A percentile compares a stretch with the other conserved stretches of the same genome.
phyloP scores from a whole-genome alignment of 1,284 basidiomycete genomes.

The Heterobasidion annosum region DNA sequence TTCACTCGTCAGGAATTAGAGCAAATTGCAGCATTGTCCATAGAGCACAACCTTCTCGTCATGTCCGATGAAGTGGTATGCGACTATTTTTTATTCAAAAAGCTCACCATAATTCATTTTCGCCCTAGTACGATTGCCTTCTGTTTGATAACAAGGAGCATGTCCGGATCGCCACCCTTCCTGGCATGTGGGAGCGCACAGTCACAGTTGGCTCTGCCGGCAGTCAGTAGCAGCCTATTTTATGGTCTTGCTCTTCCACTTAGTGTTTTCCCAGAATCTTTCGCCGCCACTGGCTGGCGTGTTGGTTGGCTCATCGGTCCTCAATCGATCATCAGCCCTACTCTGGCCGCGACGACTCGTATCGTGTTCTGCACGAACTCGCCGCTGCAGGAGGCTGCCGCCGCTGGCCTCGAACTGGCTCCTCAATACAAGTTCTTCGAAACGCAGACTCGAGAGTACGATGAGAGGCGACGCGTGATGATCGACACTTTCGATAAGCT shows the following conservation, averaged over 20 bases:
- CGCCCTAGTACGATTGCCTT: conserved; percentile 81
- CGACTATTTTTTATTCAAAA: background rate
- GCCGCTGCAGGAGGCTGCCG: conserved; percentile 86
- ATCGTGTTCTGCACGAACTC: conserved; percentile 96
- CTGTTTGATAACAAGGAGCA: conserved; percentile 87
- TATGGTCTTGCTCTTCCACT: conserved; percentile 1
- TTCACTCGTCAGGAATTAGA: conserved; percentile 81
- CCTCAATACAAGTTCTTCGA: conserved; percentile 71
- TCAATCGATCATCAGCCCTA: conserved; percentile 73
- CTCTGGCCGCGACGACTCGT: conserved; percentile 84
- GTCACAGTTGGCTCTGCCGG: conserved; percentile 78
- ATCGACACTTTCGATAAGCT: conserved; percentile 75
- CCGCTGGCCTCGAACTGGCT: conserved; percentile 78
- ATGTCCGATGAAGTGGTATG: conserved; percentile 95
- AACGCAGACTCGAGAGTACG: conserved; percentile 73
- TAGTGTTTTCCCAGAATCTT: conserved; percentile 60
- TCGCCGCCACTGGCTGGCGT: conserved; percentile 97
- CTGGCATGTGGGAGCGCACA: conserved; percentile 98
- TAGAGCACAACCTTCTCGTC: conserved; percentile 89
- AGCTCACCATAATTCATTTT: background rate
- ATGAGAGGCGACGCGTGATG: conserved; percentile 71
- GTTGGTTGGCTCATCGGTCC: conserved; percentile 96
- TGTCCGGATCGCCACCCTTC: conserved; percentile 83
- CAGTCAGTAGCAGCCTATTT: conserved; percentile 35
- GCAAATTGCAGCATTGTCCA: conserved; percentile 77